These are phyloP conservation scores for Alternaria sp. DNA, from an alignment of 2,329 filamentous ascomycete genomes.

Conservation along the genomic window DNA sequence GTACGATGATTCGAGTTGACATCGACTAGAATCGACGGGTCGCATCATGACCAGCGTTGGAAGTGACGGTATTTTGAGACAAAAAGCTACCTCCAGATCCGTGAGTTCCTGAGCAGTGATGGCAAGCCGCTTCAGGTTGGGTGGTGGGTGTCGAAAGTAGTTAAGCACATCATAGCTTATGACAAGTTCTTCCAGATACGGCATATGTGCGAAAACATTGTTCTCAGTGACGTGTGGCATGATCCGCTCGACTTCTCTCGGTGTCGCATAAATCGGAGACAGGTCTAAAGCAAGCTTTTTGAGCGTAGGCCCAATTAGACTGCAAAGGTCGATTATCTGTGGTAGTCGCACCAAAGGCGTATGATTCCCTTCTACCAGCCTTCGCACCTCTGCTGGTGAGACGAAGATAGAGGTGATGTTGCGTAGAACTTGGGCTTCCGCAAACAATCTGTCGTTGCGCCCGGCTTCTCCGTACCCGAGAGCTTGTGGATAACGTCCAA, in stretches of 20 bases:
- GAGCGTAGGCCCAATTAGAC: slow-evolving; percentile 27
- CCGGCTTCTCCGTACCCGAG: slow-evolving; percentile 32
- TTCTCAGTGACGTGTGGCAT: slow-evolving; percentile 21
- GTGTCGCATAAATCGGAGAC: slow-evolving; percentile 26
- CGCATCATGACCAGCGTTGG: slow-evolving; percentile 33
- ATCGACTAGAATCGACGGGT: slow-evolving; percentile 31
- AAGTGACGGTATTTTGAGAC: slow-evolving; percentile 28
- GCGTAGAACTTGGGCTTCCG: slow-evolving; percentile 18
- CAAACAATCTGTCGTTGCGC: slow-evolving; percentile 32
- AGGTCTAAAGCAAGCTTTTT: slow-evolving; percentile 39
- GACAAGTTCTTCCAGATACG: slow-evolving; percentile 38
- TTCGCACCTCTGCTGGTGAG: slow-evolving; percentile 25
- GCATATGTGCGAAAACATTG: slow-evolving; percentile 39
- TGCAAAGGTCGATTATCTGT: slow-evolving; percentile 37
- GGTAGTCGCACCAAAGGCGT: slow-evolving; percentile 33
- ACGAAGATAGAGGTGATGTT: slow-evolving; percentile 36
- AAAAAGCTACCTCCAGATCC: slow-evolving; percentile 28
- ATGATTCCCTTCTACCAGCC: slow-evolving; percentile 2
- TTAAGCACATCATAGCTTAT: slow-evolving; percentile 34
- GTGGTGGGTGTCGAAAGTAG: slow-evolving; percentile 36
- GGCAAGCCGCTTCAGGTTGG: slow-evolving; percentile 39
- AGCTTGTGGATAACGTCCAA: slow-evolving; percentile 33
- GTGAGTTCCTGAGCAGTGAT: slow-evolving; percentile 31
- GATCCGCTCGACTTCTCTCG: slow-evolving; percentile 20
- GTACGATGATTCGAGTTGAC: slow-evolving; percentile 38